Evolutionary conservation across 140 eudicot genomes (phyloP), one percentile per base, ranked within the genome.

Genomic region (Oenanthe javanica): DNA sequence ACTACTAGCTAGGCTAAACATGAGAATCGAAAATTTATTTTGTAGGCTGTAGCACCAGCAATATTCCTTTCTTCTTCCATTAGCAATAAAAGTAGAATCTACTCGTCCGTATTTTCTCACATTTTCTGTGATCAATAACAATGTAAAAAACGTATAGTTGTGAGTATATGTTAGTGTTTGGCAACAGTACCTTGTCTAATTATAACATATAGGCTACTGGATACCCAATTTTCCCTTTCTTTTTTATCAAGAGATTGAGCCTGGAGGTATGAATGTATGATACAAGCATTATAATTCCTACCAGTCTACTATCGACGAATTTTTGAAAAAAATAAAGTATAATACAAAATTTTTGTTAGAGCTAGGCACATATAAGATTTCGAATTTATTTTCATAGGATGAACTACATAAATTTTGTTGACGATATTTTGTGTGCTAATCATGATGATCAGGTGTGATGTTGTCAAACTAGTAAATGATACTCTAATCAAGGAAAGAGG

Each of bases 401-500:
- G 25, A 57, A 57, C 66, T 19, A 4, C 66, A 57, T 57, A 19
- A 21, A 11, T 61, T 61, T 2, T 31, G 0, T 70, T 42, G 21
- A 31, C 15, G 21, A n/a, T n/a, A 31, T 63, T 6, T 2, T 61
- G 43, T 63, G 42, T 77, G 4, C 54, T 21, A 19, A 50, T 79
- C 0, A 21, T 48, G 19, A 14, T 79, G 55, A 42, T 15, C 85
- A 93, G 98, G 87, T 92, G 96, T 72, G 97, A 92, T 47, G 88
- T 94, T 6, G 74, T 84, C 9, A 87, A 88, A 72, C 96, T 94
- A 0, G 87, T 94, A 50, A 90, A 80, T 31, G 83, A 87, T 25
- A 79, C 81, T 0, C 93, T 89, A 3, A 18, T 94, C 82, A 85
- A 73, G 40, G 90, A 89, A 72, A 82, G 98, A 40, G 98, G 98